Percentiles rank a stretch among this genome's conserved stretches.
Conservation (phyloP, 169 alveolate species). For the Cryptosporidium parvum region DNA sequence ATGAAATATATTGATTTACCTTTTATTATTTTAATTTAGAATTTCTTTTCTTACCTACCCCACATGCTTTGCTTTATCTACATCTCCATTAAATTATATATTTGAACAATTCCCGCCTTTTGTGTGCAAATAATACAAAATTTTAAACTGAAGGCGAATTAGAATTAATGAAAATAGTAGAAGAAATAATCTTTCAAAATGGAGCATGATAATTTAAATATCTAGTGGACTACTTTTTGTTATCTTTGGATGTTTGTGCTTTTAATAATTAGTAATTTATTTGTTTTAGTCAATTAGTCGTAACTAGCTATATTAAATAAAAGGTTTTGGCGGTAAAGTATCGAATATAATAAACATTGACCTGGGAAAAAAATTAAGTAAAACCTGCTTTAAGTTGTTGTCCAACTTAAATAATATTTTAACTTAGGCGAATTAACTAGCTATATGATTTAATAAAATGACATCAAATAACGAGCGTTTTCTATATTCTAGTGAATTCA, state of each 20-base stretch:
- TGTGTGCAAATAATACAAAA: conserved; percentile 2
- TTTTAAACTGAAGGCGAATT: background rate
- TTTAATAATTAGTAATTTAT: background rate
- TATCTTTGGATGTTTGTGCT: background rate
- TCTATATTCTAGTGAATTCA: conserved; percentile 53
- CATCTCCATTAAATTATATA: background rate
- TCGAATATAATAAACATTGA: background rate
- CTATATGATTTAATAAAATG: conserved; percentile 13
- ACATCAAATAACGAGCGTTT: conserved; percentile 33
- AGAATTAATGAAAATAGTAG: background rate
- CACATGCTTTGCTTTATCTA: conserved; percentile 28
- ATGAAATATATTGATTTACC: background rate
- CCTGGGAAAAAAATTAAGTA: background rate
- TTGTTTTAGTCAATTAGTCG: background rate
- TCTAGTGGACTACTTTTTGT: background rate
- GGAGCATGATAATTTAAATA: background rate
- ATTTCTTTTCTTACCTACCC: background rate
- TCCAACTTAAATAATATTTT: background rate
- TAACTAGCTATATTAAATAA: background rate
- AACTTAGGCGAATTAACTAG: background rate
- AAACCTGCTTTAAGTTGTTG: background rate
- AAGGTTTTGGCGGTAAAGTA: background rate
- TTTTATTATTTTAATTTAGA: background rate
- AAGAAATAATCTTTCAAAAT: background rate
- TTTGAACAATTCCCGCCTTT: conserved; percentile 18